Conservation (phyloP, 2,329 filamentous ascomycete species). For the Biscogniauxia mediterranea region DNA sequence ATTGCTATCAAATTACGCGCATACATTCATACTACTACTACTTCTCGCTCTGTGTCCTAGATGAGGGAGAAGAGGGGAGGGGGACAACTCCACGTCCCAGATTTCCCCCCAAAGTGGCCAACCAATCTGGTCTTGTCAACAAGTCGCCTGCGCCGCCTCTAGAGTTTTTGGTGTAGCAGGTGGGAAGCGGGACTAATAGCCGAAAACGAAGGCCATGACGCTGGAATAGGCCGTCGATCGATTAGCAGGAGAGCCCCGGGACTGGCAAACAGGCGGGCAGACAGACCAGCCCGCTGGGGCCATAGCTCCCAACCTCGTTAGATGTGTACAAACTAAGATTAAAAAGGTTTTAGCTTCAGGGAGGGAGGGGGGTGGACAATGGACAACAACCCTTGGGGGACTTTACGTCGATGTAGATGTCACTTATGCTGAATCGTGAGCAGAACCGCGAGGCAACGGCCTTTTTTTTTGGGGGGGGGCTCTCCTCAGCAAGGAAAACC, state of each 20-base stretch:
- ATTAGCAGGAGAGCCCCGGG: background rate
- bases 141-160: background rate
- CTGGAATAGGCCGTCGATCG: background rate
- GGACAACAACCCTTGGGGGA: too few species aligned
- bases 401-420: background rate
- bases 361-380: background rate
- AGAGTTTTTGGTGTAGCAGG: background rate
- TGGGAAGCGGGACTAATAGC: background rate
- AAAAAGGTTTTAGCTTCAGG: background rate
- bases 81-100: background rate
- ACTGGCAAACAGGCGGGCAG: background rate
- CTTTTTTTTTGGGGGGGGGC: background rate
- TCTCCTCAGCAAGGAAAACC: background rate
- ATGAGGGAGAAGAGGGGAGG: background rate
- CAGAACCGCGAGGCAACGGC: background rate
- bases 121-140: background rate
- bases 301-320: too few species aligned
- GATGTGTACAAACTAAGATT: background rate
- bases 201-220: background rate
- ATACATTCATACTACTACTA: background rate
- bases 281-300: background rate
- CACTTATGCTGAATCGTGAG: background rate
- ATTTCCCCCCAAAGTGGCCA: background rate
- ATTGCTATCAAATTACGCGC: background rate
- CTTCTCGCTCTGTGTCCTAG: background rate